Evolutionary conservation across 2,329 filamentous ascomycete genomes (phyloP), one percentile per base, ranked within the genome.

Genomic region (Trichoderma polysporum): DNA sequence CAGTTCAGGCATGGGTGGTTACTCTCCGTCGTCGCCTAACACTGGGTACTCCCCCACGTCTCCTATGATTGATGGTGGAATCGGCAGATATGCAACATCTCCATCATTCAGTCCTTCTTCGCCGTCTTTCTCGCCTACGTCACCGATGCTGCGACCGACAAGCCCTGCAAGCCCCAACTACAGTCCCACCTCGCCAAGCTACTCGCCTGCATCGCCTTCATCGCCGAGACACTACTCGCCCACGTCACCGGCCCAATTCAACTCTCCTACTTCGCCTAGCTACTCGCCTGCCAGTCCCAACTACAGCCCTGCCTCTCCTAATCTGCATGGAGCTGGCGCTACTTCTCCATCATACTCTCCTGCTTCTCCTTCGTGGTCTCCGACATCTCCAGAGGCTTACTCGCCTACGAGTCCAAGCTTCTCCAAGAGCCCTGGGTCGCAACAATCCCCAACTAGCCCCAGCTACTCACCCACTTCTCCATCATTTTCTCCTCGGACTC

Each of bases 1-100:
- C 82, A 82, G 81, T 70, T 71, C 83, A 77, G 74, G 85, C 78
- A 77, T 83, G 75, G 79, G 83, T 64, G 86, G 88, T 37, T 93
- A 93, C 79, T 92, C 91, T 53, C 91, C 92, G 1, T 89, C 92
- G 1, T 94, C 91, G 37, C 91, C 91, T 57, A 88, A 88, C 45
- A 88, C 86, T 9, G 76, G 86, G 2, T 93, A 93, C 79, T 92
- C 91, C 50, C 92, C 92, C 3, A 93, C 91, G 0, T 94, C 91
- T 56, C 91, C 86, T 35, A 80, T 87, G 82, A 78, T 90, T 79
- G 78, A 80, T 68, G 82, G 83, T 58, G 75, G 88, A 76, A 81
- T 79, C 35, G 78, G 81, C 54, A 82, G 85, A 22, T 87, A 83
- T 71, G 81, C 87, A 68, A 80, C 83, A 25, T 89, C 87, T 68